These are phyloP conservation scores for Wallacemonas sp. DNA, from an alignment of 208 protist species.

Conservation along the genomic window DNA sequence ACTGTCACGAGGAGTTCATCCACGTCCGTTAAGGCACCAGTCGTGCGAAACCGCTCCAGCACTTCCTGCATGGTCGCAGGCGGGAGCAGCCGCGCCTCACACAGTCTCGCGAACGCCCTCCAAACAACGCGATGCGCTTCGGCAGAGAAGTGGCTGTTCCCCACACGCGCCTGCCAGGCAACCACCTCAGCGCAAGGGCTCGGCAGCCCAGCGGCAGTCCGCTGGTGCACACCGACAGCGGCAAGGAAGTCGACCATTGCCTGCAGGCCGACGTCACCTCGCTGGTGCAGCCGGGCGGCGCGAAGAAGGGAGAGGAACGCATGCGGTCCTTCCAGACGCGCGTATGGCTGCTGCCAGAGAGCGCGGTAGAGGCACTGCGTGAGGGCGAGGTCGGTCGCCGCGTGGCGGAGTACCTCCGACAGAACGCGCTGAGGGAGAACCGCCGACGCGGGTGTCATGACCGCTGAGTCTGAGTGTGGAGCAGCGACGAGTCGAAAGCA, in stretches of 20 bases:
- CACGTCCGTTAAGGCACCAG: conserved; percentile 47
- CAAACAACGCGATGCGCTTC: conserved; percentile 44
- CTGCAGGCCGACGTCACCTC: conserved; percentile 34
- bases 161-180: not conserved
- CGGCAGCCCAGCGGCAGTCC: not conserved
- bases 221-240: conserved; percentile 11
- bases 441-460: no score
- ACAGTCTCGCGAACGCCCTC: conserved; percentile 42
- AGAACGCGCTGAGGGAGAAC: conserved; percentile 47
- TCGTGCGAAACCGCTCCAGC: conserved; percentile 27
- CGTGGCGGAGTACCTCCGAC: conserved; percentile 50
- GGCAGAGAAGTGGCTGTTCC: conserved; percentile 26
- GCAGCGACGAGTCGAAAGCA: conserved; percentile 16
- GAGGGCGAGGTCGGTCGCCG: conserved; percentile 28
- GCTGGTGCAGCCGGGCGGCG: conserved; percentile 25
- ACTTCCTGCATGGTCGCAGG: conserved; percentile 23
- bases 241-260: conserved; percentile 51
- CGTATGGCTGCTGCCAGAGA: conserved; percentile 58
- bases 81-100: conserved; percentile 32
- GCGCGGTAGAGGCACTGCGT: conserved; percentile 35
- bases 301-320: conserved; percentile 66
- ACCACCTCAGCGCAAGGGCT: not conserved
- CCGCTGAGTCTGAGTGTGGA: no score
- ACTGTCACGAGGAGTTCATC: conserved; percentile 66
- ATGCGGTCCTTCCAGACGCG: conserved; percentile 52